phyloP scores from a whole-genome alignment of 768 basidiomycete genomes.

The Leucosporidium creatinivorum region DNA sequence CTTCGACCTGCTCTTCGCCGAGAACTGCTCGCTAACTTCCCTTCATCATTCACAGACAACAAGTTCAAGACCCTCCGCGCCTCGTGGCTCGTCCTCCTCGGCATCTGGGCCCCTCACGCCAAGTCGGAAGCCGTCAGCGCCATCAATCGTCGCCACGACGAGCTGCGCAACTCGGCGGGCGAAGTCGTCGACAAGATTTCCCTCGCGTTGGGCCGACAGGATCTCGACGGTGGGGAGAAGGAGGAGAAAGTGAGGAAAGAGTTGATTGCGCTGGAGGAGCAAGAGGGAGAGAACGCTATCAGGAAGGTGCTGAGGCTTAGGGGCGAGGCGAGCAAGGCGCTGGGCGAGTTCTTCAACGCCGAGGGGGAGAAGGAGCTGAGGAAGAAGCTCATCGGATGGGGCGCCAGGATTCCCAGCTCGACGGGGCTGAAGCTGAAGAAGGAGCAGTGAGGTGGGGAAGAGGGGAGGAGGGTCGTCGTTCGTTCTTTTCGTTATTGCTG shows the following conservation, averaged over 20 bases:
- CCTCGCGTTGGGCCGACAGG: conserved; percentile 31
- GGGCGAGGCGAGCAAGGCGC: conserved; percentile 68
- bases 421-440: neutral
- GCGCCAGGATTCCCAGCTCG: neutral
- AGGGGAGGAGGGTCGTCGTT: neutral
- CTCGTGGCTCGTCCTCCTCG: conserved; percentile 94
- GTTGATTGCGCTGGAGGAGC: conserved; percentile 31
- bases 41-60: conserved; percentile 20
- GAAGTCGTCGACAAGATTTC: conserved; percentile 37
- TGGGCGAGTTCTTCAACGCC: conserved; percentile 61
- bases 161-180: conserved; percentile 23
- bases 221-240: neutral
- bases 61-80: conserved; percentile 81
- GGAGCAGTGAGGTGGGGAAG: neutral
- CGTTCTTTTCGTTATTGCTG: no score
- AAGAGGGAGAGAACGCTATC: conserved; percentile 52
- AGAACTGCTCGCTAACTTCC: neutral
- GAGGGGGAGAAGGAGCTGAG: neutral
- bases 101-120: conserved; percentile 63
- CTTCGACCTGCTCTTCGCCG: conserved; percentile 11
- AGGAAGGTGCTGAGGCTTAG: conserved; percentile 82
- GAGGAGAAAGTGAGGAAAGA: neutral
- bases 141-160: conserved; percentile 6
- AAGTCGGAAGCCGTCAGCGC: conserved; percentile 13
- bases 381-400: neutral